These are phyloP conservation scores for Pseudopyrenochaeta lycopersici DNA, from an alignment of 2,329 filamentous ascomycete species.

Conservation along the genomic window DNA sequence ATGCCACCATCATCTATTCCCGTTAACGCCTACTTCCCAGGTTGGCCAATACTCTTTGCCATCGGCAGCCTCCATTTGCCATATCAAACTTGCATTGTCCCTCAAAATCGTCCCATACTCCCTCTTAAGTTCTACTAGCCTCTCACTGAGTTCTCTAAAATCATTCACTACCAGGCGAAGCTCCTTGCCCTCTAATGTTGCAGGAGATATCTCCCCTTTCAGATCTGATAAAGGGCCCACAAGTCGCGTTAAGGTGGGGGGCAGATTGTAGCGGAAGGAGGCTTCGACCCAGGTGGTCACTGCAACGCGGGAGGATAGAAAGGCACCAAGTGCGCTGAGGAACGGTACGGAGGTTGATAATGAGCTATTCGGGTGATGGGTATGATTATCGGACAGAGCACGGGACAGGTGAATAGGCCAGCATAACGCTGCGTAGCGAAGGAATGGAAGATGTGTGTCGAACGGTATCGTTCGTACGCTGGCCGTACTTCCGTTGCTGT, in stretches of 20 bases:
- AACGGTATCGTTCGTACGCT: slow-evolving; percentile 25
- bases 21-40: slow-evolving; percentile 16
- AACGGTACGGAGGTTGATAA: slow-evolving; percentile 17
- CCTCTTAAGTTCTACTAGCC: slow-evolving; percentile 30
- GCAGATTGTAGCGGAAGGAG: slow-evolving; percentile 40
- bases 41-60: slow-evolving; percentile 23
- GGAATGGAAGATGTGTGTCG: slow-evolving; percentile 37
- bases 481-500: slow-evolving; percentile 4
- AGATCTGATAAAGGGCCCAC: slow-evolving; percentile 32
- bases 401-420: slow-evolving; percentile 45
- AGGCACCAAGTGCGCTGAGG: slow-evolving; percentile 32
- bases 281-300: slow-evolving; percentile 44
- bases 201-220: slow-evolving; percentile 29
- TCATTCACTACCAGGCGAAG: slow-evolving; percentile 32
- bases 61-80: slow-evolving; percentile 27
- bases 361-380: not conserved
- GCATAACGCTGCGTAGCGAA: slow-evolving; percentile 41
- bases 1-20: not conserved
- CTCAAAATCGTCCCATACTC: slow-evolving; percentile 28
- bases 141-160: slow-evolving; percentile 33
- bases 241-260: slow-evolving; percentile 40
- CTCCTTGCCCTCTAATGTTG: slow-evolving; percentile 34
- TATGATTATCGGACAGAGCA: slow-evolving; percentile 17
- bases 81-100: slow-evolving; percentile 39
- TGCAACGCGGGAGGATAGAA: slow-evolving; percentile 35